Conservation (phyloP, 305 asterid genomes). For the Fraxinus baroniana region DNA sequence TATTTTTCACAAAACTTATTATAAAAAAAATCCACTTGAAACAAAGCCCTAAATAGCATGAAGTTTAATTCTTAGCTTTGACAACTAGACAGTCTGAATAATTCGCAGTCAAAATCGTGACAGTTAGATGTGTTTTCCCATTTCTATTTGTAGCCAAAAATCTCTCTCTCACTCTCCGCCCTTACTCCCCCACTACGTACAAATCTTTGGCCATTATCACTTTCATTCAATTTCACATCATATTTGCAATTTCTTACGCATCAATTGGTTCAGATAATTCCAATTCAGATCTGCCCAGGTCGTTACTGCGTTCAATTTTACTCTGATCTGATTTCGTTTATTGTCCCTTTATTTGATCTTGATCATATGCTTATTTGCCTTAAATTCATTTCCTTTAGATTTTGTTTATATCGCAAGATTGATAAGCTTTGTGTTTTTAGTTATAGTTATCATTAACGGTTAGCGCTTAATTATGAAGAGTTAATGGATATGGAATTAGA, state of each 20-base stretch:
- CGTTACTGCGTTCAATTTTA: neutral
- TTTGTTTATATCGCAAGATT: constrained; percentile 16
- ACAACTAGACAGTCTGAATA: neutral
- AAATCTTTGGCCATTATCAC: constrained; percentile 11
- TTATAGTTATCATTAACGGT: constrained; percentile 4
- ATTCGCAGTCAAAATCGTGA: neutral
- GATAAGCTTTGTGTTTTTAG: neutral
- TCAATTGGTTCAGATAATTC: constrained; percentile 13
- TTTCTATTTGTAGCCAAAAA: constrained; percentile 4
- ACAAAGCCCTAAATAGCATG: neutral
- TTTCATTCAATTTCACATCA: constrained; percentile 5
- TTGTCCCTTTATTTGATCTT: neutral
- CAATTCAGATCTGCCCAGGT: constrained; percentile 32
- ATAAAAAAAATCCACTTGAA: too few relatives aligned
- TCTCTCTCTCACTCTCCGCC: neutral
- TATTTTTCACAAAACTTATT: too few relatives aligned
- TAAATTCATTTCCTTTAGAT: neutral
- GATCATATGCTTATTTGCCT: neutral
- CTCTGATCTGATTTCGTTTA: constrained; percentile 21
- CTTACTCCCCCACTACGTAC: constrained; percentile 9
- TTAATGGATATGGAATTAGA: constrained; percentile 21
- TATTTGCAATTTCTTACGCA: neutral
- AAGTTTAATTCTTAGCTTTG: too few relatives aligned
- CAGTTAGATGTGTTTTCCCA: neutral
- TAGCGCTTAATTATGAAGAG: constrained; percentile 7